Conservation (phyloP, 2,329 filamentous ascomycete species). For the Chaetomium globosum region DNA sequence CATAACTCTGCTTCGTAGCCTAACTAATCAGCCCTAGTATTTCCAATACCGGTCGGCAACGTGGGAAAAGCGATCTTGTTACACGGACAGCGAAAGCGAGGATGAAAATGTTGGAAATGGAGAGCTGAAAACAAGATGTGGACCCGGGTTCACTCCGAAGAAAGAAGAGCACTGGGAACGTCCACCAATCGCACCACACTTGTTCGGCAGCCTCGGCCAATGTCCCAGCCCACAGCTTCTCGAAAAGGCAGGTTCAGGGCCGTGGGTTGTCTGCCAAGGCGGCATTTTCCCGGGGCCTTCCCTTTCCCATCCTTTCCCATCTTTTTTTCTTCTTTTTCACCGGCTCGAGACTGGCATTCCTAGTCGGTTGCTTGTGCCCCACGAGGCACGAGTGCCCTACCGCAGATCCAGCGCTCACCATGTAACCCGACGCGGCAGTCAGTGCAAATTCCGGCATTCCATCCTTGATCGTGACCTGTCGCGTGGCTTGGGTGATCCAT, state of each 20-base stretch:
- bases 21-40: not conserved
- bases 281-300: not conserved
- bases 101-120: not conserved
- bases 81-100: not conserved
- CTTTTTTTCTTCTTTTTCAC: not conserved
- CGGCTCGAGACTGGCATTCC: not conserved
- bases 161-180: not conserved
- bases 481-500: conserved; percentile 2
- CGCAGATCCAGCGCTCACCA: conserved; percentile 7
- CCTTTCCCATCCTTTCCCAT: not conserved
- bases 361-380: not conserved
- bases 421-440: conserved; percentile 22
- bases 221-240: conserved; percentile 16
- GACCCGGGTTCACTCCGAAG: not conserved
- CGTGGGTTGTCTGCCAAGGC: not conserved
- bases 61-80: not conserved
- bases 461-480: conserved; percentile 13
- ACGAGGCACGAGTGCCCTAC: not conserved
- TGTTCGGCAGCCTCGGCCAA: conserved; percentile 4
- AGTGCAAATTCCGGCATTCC: not conserved
- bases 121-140: not conserved
- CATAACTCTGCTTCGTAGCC: not conserved
- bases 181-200: not conserved
- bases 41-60: not conserved
- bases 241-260: conserved; percentile 20